Conservation (phyloP, 2,329 filamentous ascomycete species). For the Claviceps sp. region DNA sequence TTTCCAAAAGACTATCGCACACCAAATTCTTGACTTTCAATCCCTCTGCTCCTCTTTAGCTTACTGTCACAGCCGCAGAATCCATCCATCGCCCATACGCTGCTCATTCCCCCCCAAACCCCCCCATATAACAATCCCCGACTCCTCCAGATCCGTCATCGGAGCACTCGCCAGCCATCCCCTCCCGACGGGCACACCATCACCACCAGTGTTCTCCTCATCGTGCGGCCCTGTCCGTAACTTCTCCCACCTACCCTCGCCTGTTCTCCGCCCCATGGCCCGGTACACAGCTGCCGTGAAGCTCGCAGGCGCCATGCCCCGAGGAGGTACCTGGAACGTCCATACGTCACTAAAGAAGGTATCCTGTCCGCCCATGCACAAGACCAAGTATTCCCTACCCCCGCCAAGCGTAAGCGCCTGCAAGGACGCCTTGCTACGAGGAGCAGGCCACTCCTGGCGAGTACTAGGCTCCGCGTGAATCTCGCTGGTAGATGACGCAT, state of each 20-base stretch:
- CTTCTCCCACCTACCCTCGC: slow-evolving; percentile 45
- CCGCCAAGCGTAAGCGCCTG: too few relatives aligned
- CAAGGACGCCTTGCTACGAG: too few relatives aligned
- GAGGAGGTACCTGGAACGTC: too few relatives aligned
- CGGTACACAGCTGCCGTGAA: too few relatives aligned
- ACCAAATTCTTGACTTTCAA: background rate
- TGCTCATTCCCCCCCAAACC: slow-evolving; percentile 38
- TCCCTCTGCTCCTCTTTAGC: background rate
- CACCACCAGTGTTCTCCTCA: slow-evolving; percentile 30
- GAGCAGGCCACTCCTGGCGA: too few relatives aligned
- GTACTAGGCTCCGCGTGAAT: too few relatives aligned
- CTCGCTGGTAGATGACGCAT: too few relatives aligned
- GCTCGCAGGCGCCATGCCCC: too few relatives aligned
- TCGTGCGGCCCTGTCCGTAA: slow-evolving; percentile 36
- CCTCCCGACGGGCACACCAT: slow-evolving; percentile 34
- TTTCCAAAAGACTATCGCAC: too few relatives aligned
- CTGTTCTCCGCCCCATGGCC: slow-evolving; percentile 25
- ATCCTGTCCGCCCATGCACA: too few relatives aligned
- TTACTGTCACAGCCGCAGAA: slow-evolving; percentile 37
- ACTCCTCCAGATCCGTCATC: slow-evolving; percentile 46
- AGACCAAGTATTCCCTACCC: too few relatives aligned
- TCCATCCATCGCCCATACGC: slow-evolving; percentile 49
- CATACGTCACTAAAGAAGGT: too few relatives aligned
- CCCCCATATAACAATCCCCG: slow-evolving; percentile 46
- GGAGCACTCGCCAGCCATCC: slow-evolving; percentile 45